Evolutionary conservation across 1,284 basidiomycete species (phyloP), one percentile per base, ranked within the genome.

Genomic region (Pterulicium gracile): DNA sequence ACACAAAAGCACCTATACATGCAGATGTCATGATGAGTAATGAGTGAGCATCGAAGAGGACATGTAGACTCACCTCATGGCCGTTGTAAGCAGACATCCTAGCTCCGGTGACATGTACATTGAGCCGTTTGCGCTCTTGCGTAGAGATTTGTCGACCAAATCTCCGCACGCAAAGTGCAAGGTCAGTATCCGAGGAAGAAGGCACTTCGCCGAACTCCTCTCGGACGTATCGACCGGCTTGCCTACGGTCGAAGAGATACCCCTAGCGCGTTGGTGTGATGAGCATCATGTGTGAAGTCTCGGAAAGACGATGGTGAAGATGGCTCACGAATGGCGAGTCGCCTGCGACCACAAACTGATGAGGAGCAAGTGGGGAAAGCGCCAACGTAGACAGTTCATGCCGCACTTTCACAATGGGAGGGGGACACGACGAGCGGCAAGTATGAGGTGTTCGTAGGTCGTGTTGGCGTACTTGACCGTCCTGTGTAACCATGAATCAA

Each of bases 201-300:
- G 70, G 65, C 3, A 73, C 64, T 50, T 76, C 64, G 2, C 88
- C 89, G 87, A 89, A 92, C 54, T 89, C 80, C 47, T 72, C 72
- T 48, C 70, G 64, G 21, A 87, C 62, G 45, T 77, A 70, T 4
- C 81, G 73, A 4, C 81, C 78, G 14, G 77, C 64, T 61, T 91
- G 85, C 47, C 93, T 75, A 45, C 93, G 74, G 61, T 97, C 93
- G 56, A 90, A 94, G 1, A 97, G 73, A 61, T 86, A 92, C 1
- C 87, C 92, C 79, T 91, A 55, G 3, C 46, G 10, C 15, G 34
- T 23, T 39, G 20, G 23, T 20, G 19, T n/a, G 19, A 34, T 23
- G 40, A 24, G 24, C 40, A 35, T 12, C 22, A 27, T 21, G 24
- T 21, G n/a, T 17, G 17, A 1, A 13, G 15, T 23, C 24, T 24